Percentiles rank a stretch among this genome's conserved stretches.
These are phyloP conservation scores for Aspergillus indologenus DNA, from an alignment of 495 filamentous ascomycete genomes.

Conservation along the genomic window DNA sequence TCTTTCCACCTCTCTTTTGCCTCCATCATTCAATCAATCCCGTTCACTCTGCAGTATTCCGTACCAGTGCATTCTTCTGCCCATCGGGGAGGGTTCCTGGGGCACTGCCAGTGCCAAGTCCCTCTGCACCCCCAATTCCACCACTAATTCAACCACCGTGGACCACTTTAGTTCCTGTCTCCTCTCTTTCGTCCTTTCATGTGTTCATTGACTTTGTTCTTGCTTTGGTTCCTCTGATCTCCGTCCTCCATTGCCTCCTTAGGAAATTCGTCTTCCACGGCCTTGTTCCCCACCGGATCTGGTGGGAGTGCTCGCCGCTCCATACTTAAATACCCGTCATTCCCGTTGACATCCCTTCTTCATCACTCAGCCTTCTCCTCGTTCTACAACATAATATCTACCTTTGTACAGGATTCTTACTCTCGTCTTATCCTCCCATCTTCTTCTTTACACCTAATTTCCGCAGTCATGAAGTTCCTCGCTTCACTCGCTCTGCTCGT, in stretches of 20 bases:
- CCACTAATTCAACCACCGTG: too few species aligned
- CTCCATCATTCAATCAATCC: neutral
- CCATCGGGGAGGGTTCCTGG: neutral
- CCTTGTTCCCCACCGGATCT: slow-evolving; percentile 7
- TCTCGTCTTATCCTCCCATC: neutral
- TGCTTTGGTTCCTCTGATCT: neutral
- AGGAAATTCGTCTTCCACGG: slow-evolving; percentile 7
- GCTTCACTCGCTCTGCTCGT: slow-evolving; percentile 28
- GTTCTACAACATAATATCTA: neutral
- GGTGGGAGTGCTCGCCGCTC: slow-evolving; percentile 4
- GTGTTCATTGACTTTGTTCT: neutral
- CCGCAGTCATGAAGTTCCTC: slow-evolving; percentile 35
- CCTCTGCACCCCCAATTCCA: neutral
- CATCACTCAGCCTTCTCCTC: slow-evolving; percentile 4
- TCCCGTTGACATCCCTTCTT: slow-evolving; percentile 7
- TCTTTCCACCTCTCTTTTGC: neutral
- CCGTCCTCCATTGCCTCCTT: neutral
- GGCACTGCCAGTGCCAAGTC: neutral
- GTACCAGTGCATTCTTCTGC: neutral
- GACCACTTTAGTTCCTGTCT: neutral
- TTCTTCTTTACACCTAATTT: neutral
- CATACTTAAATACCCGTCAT: slow-evolving; percentile 6
- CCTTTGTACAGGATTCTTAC: neutral
- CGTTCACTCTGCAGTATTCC: neutral
- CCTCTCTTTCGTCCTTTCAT: neutral